Evolutionary conservation across 305 asterid genomes (phyloP).

Genomic region (Solanum chacoense): DNA sequence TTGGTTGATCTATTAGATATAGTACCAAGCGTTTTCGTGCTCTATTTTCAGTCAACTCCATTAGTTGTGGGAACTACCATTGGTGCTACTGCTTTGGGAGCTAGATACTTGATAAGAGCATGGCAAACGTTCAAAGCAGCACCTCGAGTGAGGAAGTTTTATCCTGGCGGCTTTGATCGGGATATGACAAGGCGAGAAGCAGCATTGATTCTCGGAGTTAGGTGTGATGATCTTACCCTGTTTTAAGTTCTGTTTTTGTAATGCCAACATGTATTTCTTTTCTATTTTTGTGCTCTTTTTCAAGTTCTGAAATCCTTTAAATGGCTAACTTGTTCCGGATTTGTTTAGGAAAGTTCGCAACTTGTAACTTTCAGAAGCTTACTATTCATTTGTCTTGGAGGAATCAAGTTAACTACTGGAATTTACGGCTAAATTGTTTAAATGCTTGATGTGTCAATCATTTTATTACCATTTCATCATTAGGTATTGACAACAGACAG

Average conservation of each 20-base stretch:
- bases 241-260: neutral
- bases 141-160: slow-evolving; percentile 46
- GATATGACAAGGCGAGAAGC: slow-evolving; percentile 73
- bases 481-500: neutral
- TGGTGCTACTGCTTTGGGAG: slow-evolving; percentile 57
- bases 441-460: neutral
- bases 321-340: neutral
- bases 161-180: slow-evolving; percentile 64
- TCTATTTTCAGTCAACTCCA: slow-evolving; percentile 27
- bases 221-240: slow-evolving; percentile 21
- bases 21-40: neutral
- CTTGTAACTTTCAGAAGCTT: neutral
- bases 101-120: slow-evolving; percentile 41
- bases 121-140: slow-evolving; percentile 45
- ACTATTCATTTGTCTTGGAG: neutral
- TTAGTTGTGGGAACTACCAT: slow-evolving; percentile 31
- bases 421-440: neutral
- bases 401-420: neutral
- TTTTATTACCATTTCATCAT: neutral
- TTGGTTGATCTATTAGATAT: neutral
- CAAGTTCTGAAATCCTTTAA: neutral
- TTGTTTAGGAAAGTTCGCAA: neutral
- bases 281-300: neutral
- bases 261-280: neutral
- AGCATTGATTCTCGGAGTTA: slow-evolving; percentile 69